These are phyloP conservation scores for Fusarium sp. DNA, from an alignment of 2,329 filamentous ascomycete genomes.

Conservation along the genomic window DNA sequence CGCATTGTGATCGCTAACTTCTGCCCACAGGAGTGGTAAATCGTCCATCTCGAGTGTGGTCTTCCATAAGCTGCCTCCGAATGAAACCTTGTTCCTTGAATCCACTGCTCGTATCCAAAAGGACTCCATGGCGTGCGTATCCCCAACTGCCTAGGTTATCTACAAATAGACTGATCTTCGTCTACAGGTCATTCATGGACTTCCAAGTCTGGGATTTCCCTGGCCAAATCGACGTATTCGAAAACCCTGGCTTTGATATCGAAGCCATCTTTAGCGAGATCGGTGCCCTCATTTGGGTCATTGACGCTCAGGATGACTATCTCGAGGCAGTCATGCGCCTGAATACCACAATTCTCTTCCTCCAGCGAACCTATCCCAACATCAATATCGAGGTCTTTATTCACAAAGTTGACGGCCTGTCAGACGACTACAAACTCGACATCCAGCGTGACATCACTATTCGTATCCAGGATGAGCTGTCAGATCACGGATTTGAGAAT, in stretches of 20 bases:
- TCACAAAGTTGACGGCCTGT: constrained; percentile 98
- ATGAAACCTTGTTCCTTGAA: constrained; percentile 94
- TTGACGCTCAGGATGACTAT: constrained; percentile 98
- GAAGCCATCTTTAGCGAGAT: constrained; percentile 95
- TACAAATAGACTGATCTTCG: neutral
- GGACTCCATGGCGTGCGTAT: constrained; percentile 88
- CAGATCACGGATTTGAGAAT: constrained; percentile 92
- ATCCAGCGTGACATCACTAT: constrained; percentile 97
- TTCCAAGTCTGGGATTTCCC: constrained; percentile 99
- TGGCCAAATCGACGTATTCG: constrained; percentile 88
- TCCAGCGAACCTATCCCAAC: constrained; percentile 88
- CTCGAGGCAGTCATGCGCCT: constrained; percentile 88
- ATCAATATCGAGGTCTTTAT: constrained; percentile 99
- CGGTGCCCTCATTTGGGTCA: constrained; percentile 96
- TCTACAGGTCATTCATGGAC: constrained; percentile 91
- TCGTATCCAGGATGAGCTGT: constrained; percentile 94
- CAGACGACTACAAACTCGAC: constrained; percentile 95
- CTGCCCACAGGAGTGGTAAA: constrained; percentile 81
- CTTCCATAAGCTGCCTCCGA: constrained; percentile 97
- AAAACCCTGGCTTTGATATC: constrained; percentile 88
- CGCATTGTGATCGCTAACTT: constrained; percentile 7
- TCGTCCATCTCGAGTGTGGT: constrained; percentile 98
- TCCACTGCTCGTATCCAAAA: constrained; percentile 95
- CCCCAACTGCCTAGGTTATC: neutral
- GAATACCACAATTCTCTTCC: constrained; percentile 87